phyloP scores from a whole-genome alignment of 345 rosid genomes.

The Salix viminalis region DNA sequence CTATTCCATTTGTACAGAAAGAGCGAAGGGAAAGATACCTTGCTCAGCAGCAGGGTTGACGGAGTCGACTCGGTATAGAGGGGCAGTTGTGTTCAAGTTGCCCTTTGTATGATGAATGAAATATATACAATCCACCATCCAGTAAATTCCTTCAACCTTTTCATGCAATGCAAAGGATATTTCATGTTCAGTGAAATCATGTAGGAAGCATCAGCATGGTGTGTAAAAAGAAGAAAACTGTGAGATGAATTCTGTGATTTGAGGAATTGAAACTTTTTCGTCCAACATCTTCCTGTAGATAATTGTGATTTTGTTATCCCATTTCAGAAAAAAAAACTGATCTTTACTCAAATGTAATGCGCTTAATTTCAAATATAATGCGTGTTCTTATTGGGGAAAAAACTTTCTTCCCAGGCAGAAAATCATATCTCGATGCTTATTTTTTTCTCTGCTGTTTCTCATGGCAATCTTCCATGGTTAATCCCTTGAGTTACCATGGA shows the following conservation, averaged over 20 bases:
- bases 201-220: constrained; percentile 17
- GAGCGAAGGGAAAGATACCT: constrained; percentile 96
- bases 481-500: neutral
- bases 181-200: constrained; percentile 8
- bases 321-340: neutral
- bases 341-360: neutral
- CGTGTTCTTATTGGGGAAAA: neutral
- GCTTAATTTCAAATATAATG: neutral
- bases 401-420: neutral
- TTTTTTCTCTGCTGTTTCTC: neutral
- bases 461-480: neutral
- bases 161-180: constrained; percentile 18
- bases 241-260: constrained; percentile 24
- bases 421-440: neutral
- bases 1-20: constrained; percentile 42
- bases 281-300: constrained; percentile 9
- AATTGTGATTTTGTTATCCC: constrained; percentile 9
- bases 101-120: neutral
- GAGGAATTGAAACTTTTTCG: constrained; percentile 7
- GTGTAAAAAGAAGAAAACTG: constrained; percentile 13
- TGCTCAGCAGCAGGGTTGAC: constrained; percentile 77
- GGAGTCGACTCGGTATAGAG: constrained; percentile 66
- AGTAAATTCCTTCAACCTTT: constrained; percentile 21
- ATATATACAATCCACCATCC: constrained; percentile 8
- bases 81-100: neutral